Evolutionary conservation across 805 yeast species (phyloP).

Genomic region (Yarrowia bubula): DNA sequence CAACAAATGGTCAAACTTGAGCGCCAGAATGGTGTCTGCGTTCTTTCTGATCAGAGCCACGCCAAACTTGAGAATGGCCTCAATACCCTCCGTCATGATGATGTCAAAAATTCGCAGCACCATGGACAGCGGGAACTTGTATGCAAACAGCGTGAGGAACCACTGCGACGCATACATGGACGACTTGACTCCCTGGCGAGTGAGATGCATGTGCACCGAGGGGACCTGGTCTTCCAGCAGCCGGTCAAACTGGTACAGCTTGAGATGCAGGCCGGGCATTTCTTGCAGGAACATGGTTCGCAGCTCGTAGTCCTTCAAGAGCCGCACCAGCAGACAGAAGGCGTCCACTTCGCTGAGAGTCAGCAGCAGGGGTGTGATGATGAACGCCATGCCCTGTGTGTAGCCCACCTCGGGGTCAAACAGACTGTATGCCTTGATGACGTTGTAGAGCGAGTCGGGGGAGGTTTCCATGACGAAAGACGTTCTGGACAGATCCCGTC

Average conservation of each 20-base stretch:
- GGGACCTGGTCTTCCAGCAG: slow-evolving; percentile 77
- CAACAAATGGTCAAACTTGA: slow-evolving; percentile 74
- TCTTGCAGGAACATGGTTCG: slow-evolving; percentile 77
- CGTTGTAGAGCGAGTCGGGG: slow-evolving; percentile 61
- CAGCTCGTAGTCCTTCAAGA: slow-evolving; percentile 84
- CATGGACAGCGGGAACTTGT: slow-evolving; percentile 86
- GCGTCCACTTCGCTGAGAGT: slow-evolving; percentile 82
- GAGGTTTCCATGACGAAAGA: slow-evolving; percentile 65
- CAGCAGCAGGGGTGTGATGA: slow-evolving; percentile 78
- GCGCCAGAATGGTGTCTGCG: slow-evolving; percentile 53
- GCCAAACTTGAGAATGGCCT: slow-evolving; percentile 80
- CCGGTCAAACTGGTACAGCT: slow-evolving; percentile 87
- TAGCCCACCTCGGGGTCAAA: slow-evolving; percentile 94
- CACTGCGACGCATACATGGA: slow-evolving; percentile 98
- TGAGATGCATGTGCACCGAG: slow-evolving; percentile 66
- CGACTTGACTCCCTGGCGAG: slow-evolving; percentile 81
- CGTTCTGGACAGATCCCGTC: slow-evolving; percentile 81
- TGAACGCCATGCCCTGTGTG: slow-evolving; percentile 97
- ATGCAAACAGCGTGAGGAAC: slow-evolving; percentile 93
- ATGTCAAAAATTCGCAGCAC: slow-evolving; percentile 86
- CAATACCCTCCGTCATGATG: slow-evolving; percentile 87
- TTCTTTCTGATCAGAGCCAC: slow-evolving; percentile 74
- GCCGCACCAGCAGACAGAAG: slow-evolving; percentile 71
- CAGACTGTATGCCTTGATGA: slow-evolving; percentile 79
- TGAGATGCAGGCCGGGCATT: slow-evolving; percentile 88